A percentile compares a stretch with the other conserved stretches of the same genome.
These are phyloP conservation scores for Boletus vermiculosoides DNA, from an alignment of 768 basidiomycete genomes.

Conservation along the genomic window DNA sequence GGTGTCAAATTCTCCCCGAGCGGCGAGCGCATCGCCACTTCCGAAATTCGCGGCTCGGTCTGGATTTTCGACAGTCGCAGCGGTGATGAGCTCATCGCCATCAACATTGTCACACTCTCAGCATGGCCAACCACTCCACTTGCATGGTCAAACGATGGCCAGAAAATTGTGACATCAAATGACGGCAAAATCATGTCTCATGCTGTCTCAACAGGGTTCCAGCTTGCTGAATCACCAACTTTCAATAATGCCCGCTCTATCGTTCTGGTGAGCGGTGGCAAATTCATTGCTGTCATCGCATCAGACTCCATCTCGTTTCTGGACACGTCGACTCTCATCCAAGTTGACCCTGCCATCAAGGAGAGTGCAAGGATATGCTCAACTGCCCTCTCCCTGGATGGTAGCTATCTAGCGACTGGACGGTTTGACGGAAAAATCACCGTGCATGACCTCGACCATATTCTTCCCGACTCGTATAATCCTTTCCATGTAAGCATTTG, in stretches of 20 bases:
- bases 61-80: background rate
- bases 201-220: background rate
- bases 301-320: background rate
- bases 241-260: background rate
- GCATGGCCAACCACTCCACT: background rate
- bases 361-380: background rate
- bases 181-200: background rate
- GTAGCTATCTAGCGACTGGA: too few species aligned
- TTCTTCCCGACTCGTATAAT: too few species aligned
- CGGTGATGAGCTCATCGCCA: background rate
- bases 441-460: too few species aligned
- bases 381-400: background rate
- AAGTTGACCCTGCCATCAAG: background rate
- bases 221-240: background rate
- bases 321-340: background rate
- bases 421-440: too few species aligned
- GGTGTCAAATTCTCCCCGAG: background rate
- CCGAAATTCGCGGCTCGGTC: too few species aligned
- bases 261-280: background rate
- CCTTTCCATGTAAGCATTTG: background rate
- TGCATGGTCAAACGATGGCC: background rate
- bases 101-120: background rate
- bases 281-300: background rate
- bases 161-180: background rate
- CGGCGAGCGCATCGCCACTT: background rate